Evolutionary conservation across 768 basidiomycete genomes (phyloP).

Genomic region (Rhodotorula graminis): DNA sequence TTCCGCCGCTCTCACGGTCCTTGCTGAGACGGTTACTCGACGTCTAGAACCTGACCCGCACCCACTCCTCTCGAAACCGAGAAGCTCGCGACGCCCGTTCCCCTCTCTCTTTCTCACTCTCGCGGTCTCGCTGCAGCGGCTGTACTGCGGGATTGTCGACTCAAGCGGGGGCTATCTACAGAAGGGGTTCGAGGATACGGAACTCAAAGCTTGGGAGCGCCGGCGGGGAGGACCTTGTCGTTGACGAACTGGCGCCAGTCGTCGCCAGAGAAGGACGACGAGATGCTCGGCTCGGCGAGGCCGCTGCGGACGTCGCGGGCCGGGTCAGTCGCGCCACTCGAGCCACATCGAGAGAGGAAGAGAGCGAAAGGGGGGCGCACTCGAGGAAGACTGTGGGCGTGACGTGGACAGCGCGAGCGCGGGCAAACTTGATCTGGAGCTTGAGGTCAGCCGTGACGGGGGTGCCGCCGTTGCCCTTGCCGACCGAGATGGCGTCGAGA

Average conservation of each 20-base stretch:
- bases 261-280: slow-evolving; percentile 17
- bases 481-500: slow-evolving; percentile 16
- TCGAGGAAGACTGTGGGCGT: slow-evolving; percentile 37
- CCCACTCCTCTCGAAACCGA: too few relatives aligned
- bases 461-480: slow-evolving; percentile 33
- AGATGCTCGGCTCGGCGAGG: slow-evolving; percentile 29
- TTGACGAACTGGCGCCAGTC: slow-evolving; percentile 34
- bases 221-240: slow-evolving; percentile 8
- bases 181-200: too few relatives aligned
- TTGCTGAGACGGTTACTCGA: too few relatives aligned
- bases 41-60: too few relatives aligned
- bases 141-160: too few relatives aligned
- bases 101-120: too few relatives aligned
- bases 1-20: too few relatives aligned
- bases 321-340: not conserved
- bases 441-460: slow-evolving; percentile 31
- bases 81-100: too few relatives aligned
- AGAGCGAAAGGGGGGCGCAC: not conserved
- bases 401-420: slow-evolving; percentile 25
- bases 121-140: too few relatives aligned
- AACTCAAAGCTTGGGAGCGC: not conserved
- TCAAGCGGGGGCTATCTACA: too few relatives aligned
- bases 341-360: not conserved
- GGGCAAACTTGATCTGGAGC: slow-evolving; percentile 29
- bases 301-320: slow-evolving; percentile 2